Base-by-base conservation (phyloP, 2,329 filamentous ascomycete genomes). In the Talaromyces sp. region DNA sequence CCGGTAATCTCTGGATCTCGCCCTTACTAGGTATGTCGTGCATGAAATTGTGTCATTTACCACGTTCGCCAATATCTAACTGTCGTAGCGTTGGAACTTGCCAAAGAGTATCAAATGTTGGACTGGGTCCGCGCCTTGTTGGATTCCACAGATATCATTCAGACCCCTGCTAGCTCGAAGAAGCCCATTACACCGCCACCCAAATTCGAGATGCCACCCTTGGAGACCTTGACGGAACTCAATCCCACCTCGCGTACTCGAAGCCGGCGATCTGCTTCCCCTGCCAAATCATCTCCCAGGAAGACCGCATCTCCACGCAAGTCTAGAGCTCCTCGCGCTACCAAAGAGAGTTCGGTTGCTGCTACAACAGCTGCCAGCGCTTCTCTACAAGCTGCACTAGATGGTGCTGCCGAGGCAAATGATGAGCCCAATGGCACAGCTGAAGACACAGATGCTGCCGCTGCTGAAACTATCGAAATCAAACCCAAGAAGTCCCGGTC, bases 1-100 rank as follows among this genome's bases (percentile, higher is more conserved):
- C 95, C 31, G 95, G 95, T 54, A 99, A 97, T 77, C 88, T 99
- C 61, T 99, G 95, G 95, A 93, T 98, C 60, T 88, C 92, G 56
- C 93, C 94, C 6, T 84, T 89, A 69, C 82, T 86, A 75, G 87
- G 87, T 90, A 81, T 71, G 79, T 63, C 58, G 39, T 27, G 35
- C 58, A 41, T 27, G 39, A 47, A 10, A 33, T 48, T 31, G 22
- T 13, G 14, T 22, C 6, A 3, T 43, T 43, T 37, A 3, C 27
- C 59, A 5, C 27, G 27, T 19, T 37, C 31, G 13, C 31, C 58
- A 27, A 41, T 65, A n/a, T 54, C 70, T 71, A 54, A 72, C 65
- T 9, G 57, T 67, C 80, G 33, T 87, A 87, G 95, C 95, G 41
- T 85, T 99, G 52, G 81, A 86, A 65, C 85, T 99, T 13, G 91